Conservation (phyloP, 257 asterid genomes). For the Solanum etuberosum region DNA sequence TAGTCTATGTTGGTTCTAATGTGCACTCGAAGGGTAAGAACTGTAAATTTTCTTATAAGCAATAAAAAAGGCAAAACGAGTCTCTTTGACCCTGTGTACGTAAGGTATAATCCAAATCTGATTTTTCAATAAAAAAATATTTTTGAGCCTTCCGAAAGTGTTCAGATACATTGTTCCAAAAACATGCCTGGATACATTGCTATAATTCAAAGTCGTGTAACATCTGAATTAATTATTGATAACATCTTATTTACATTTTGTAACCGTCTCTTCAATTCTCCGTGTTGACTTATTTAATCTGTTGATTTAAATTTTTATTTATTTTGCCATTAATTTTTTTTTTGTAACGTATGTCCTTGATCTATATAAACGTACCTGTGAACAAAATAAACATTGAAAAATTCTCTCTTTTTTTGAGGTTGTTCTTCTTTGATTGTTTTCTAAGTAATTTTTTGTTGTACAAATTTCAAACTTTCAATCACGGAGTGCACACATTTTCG, state of each 20-base stretch:
- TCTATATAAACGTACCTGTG: background rate
- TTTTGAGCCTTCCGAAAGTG: background rate
- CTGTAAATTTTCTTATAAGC: background rate
- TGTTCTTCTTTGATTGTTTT: background rate
- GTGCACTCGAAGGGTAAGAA: background rate
- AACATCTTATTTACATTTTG: background rate
- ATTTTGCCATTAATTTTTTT: background rate
- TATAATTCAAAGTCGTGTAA: background rate
- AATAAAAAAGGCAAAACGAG: background rate
- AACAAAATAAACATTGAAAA: background rate
- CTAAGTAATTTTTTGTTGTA: background rate
- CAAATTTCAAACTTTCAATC: background rate
- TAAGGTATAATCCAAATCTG: background rate
- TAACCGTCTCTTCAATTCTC: background rate
- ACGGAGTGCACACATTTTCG: background rate
- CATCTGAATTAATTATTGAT: background rate
- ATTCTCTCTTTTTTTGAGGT: background rate
- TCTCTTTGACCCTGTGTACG: background rate
- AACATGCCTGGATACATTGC: background rate
- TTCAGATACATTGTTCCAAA: background rate
- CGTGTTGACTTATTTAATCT: background rate
- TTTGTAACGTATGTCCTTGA: background rate
- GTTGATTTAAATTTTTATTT: background rate
- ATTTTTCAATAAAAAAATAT: background rate
- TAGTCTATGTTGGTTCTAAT: background rate